Conservation (phyloP, 2,329 filamentous ascomycete genomes). For the Monosporascus sp. region DNA sequence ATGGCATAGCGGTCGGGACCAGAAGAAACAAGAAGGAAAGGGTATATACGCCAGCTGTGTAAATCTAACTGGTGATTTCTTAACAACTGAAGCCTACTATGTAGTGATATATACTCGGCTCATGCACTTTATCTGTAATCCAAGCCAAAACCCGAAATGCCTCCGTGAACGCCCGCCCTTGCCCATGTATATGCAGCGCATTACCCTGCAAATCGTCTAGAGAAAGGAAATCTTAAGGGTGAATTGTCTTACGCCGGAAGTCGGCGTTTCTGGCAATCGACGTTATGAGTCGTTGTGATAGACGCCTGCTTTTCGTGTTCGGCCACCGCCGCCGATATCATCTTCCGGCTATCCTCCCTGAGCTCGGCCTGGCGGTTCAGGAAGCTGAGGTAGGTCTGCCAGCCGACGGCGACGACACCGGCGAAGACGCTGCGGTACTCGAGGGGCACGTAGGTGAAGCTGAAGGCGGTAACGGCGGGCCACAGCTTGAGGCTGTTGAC, state of each 20-base stretch:
- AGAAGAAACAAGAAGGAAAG: too few species aligned
- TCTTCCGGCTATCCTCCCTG: slow-evolving; percentile 32
- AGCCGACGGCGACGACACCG: slow-evolving; percentile 74
- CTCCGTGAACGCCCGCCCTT: too few species aligned
- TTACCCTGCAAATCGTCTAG: too few species aligned
- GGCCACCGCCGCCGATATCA: not conserved
- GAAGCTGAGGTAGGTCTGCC: slow-evolving; percentile 86
- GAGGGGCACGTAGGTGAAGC: slow-evolving; percentile 74
- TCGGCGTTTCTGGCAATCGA: not conserved
- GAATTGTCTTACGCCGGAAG: not conserved
- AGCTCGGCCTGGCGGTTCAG: slow-evolving; percentile 69
- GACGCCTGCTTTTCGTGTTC: not conserved
- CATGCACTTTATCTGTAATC: too few species aligned
- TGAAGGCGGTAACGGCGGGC: slow-evolving; percentile 82
- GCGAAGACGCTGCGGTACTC: slow-evolving; percentile 78
- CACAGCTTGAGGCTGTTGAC: slow-evolving; percentile 80
- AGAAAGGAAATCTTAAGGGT: not conserved
- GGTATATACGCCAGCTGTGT: too few species aligned
- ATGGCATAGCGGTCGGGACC: too few species aligned
- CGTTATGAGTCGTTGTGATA: not conserved
- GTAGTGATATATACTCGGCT: too few species aligned
- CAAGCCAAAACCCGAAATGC: too few species aligned
- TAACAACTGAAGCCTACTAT: too few species aligned
- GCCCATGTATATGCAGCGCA: too few species aligned
- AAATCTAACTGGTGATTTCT: too few species aligned